Base-by-base conservation (phyloP, 2,329 filamentous ascomycete species). In the Curvularia sp. region DNA sequence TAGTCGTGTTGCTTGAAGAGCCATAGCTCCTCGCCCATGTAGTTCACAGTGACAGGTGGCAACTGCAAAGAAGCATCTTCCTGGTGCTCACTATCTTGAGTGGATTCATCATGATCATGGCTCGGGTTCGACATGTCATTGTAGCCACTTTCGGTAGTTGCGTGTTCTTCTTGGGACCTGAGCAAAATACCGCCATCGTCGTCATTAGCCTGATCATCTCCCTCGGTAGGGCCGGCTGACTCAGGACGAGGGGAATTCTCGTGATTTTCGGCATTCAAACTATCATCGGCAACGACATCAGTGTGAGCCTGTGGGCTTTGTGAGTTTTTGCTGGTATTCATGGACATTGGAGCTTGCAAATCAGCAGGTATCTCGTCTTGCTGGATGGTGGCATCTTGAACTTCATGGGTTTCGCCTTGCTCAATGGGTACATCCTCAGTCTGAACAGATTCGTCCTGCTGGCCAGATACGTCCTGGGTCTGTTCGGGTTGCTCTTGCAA, bases 1-100 rank as follows among this genome's bases (percentile, higher is more conserved):
- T 65, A 61, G 43, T 74, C 67, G 51, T 72, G 67, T 39, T 69
- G 61, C 42, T 71, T 72, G 61, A 75, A 74, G 1, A 75, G 56
- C 71, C 69, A 75, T 8, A 69, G 43, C 42, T 75, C 73, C 33
- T 64, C 62, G 22, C 70, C 71, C 30, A 64, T 61, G 48, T 70
- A 74, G 49, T 72, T 71, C 38, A 76, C 61, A 8, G 69, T 71
- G 24, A 75, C 65, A 8, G 69, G 62, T 15, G 64, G 64, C 5
- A 65, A 7, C 20, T 65, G 59, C 6, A 57, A 56, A 15, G 52
- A 55, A 15, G 62, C 58, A 5, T 62, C 55, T 15, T 63, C 55
- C 43, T 62, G 48, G 15, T 61, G 55, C 8, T 57, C 49, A 35
- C 57, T 49, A 10, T 48, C 51, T 31, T 51, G 31, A 26, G 30